These are phyloP conservation scores for Gymnopilus dilepis DNA, from an alignment of 768 basidiomycete species.

Conservation along the genomic window DNA sequence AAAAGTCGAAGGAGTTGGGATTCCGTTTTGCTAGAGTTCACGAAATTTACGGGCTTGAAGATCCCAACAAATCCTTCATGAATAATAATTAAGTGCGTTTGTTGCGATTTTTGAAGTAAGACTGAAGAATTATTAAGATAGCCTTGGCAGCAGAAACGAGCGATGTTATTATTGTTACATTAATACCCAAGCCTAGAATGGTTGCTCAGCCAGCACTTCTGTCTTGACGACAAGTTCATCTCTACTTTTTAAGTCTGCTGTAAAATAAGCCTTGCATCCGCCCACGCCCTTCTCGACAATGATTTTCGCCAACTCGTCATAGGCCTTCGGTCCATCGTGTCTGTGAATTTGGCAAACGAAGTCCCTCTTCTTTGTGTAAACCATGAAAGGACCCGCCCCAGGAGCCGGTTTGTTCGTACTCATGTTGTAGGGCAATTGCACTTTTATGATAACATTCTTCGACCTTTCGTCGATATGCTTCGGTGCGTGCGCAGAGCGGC, in stretches of 20 bases:
- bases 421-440: constrained; percentile 46
- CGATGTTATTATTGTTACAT: too few species aligned
- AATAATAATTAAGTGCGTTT: too few species aligned
- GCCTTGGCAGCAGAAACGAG: too few species aligned
- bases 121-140: too few species aligned
- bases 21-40: too few species aligned
- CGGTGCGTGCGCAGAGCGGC: neutral
- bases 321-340: constrained; percentile 38
- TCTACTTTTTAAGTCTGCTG: constrained; percentile 51
- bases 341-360: constrained; percentile 50
- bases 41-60: too few species aligned
- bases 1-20: too few species aligned
- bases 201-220: constrained; percentile 61
- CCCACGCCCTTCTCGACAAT: constrained; percentile 47
- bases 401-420: neutral
- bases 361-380: constrained; percentile 61
- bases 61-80: too few species aligned
- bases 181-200: too few species aligned
- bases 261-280: constrained; percentile 58
- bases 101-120: too few species aligned
- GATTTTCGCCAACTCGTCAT: constrained; percentile 44
- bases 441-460: constrained; percentile 57
- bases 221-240: constrained; percentile 56
- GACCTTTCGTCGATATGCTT: constrained; percentile 21
- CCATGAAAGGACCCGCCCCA: constrained; percentile 22